phyloP scores from a whole-genome alignment of 768 basidiomycete species.

The Lentinula guzmanii region DNA sequence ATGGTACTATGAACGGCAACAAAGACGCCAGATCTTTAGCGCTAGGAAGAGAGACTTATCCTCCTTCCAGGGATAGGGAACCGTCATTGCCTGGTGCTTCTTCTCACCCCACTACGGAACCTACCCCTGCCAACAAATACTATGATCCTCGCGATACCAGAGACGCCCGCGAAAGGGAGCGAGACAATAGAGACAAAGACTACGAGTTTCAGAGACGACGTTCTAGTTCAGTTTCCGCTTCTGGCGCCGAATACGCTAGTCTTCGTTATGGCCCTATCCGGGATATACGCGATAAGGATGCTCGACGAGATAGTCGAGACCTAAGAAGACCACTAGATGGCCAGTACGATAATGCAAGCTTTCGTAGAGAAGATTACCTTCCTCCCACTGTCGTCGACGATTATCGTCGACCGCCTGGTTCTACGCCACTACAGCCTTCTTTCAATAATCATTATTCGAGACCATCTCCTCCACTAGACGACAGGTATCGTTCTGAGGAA shows the following conservation, averaged over 20 bases:
- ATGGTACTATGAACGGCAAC: not conserved
- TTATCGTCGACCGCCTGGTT: not conserved
- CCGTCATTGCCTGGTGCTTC: conserved; percentile 11
- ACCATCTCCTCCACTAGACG: not conserved
- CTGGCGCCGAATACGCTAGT: conserved; percentile 4
- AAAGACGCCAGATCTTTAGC: not conserved
- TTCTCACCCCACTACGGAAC: conserved; percentile 13
- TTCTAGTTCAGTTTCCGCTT: conserved; percentile 10
- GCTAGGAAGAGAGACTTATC: conserved; percentile 4
- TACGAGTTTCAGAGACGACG: conserved; percentile 25
- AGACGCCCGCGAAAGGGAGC: conserved; percentile 24
- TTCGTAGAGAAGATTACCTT: not conserved
- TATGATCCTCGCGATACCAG: conserved; percentile 25
- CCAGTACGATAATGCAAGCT: conserved; percentile 1
- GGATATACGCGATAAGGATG: not conserved
- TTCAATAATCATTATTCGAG: not conserved
- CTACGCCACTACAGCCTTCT: not conserved
- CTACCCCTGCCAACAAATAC: conserved; percentile 20
- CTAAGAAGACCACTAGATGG: not conserved
- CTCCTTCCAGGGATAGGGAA: not conserved
- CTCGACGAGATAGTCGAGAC: not conserved
- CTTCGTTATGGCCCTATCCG: conserved; percentile 1
- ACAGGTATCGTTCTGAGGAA: not conserved
- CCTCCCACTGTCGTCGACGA: not conserved
- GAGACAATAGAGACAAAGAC: conserved; percentile 18